Base-by-base conservation (phyloP, 2,329 filamentous ascomycete species). In the Pyricularia pennisetigena region DNA sequence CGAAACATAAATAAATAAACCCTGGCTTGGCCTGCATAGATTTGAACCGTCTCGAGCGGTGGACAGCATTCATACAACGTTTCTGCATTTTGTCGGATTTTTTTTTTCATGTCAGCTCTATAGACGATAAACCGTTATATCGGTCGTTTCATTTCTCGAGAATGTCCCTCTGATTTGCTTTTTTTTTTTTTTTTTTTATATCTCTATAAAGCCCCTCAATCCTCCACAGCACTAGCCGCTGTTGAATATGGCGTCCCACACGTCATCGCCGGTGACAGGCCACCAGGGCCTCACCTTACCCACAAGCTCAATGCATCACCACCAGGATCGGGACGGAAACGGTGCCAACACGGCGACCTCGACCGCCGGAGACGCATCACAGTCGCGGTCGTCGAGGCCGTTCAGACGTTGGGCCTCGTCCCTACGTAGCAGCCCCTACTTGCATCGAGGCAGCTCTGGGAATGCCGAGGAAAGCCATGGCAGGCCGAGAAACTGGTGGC, bases 401-500 rank as follows among this genome's bases (percentile, higher is more conserved):
- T 65, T 65, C 30, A 32, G 23, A 14, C 63, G 32, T 24, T 65
- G 63, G 63, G 63, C 63, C 12, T 65, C 63, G 63, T 65, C 63
- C 20, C 8, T 65, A 9, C 63, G 63, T 26, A 65, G 32, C 16
- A 62, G 59, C 59, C 59, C 24, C 26, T 26, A 14, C 14, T 62
- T 28, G 23, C 59, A 28, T 28, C 59, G 59, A 14, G 24, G 24
- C 59, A 28, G 59, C 59, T 28, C 59, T 28, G 59, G 26, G 12
- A 62, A 62, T 28, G 59, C 12, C 26, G 59, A 62, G 1, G 59
- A 16, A 26, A 16, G 24, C 26, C 24, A 29, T 28, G 59, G 24
- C 26, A 26, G 24, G 23, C 12, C 59, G 24, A 28, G 29, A 28
- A 62, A 29, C 12, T 94, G 92, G 92, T 95, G 90, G 89, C 90